A percentile compares a stretch with the other conserved stretches of the same genome.
Evolutionary conservation across 2,329 filamentous ascomycete genomes (phyloP).

Genomic region (Sarocladium oryzae): DNA sequence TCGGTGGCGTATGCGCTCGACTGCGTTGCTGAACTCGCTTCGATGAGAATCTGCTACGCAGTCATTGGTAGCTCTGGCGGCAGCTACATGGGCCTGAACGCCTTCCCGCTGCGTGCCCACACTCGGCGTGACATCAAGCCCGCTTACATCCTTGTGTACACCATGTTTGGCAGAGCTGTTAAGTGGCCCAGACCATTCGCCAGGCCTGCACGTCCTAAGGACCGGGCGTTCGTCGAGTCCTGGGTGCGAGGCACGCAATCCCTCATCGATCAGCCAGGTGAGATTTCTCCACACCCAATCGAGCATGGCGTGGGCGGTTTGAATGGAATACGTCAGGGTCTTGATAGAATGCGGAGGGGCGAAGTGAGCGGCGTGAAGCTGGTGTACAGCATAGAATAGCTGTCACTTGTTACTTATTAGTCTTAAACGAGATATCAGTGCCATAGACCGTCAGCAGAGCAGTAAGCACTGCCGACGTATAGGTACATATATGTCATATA

Average conservation of each 20-base stretch:
- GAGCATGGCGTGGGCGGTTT: too few relatives aligned
- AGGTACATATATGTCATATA: too few relatives aligned
- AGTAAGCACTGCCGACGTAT: too few relatives aligned
- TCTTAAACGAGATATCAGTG: too few relatives aligned
- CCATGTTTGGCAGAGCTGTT: slow-evolving; percentile 14
- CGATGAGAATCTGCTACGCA: background rate
- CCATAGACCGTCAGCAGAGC: too few relatives aligned
- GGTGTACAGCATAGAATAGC: slow-evolving; percentile 34
- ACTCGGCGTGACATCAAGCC: background rate
- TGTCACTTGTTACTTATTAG: too few relatives aligned
- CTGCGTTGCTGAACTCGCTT: slow-evolving; percentile 15
- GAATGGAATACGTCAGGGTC: slow-evolving; percentile 20
- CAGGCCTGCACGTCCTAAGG: too few relatives aligned
- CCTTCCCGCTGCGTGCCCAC: slow-evolving; percentile 11
- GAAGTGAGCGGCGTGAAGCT: slow-evolving; percentile 35
- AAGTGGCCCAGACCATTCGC: too few relatives aligned
- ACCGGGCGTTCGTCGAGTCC: too few relatives aligned
- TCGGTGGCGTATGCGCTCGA: slow-evolving; percentile 27
- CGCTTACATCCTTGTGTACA: slow-evolving; percentile 13
- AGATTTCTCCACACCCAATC: too few relatives aligned
- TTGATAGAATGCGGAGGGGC: slow-evolving; percentile 24
- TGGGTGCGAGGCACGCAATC: too few relatives aligned
- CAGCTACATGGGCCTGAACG: slow-evolving; percentile 3
- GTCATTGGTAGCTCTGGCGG: background rate
- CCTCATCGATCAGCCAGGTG: too few relatives aligned